Evolutionary conservation across 176 grass and related monocot genomes (phyloP).

Genomic region (Zoysia pacifica): DNA sequence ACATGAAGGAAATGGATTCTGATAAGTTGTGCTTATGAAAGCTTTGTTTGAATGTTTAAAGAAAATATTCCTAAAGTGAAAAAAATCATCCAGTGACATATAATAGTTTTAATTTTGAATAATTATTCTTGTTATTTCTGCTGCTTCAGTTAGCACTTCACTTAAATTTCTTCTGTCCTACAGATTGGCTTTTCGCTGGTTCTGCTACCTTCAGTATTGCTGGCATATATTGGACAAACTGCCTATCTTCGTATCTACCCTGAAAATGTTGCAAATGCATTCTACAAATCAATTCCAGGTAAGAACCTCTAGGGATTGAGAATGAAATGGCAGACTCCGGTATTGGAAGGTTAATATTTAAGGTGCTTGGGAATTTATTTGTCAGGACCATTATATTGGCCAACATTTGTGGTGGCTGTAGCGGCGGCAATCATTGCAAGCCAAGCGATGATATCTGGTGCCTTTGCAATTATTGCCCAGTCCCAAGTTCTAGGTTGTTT

Average conservation of each 20-base stretch:
- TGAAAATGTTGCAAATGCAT: constrained; percentile 54
- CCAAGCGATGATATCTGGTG: constrained; percentile 77
- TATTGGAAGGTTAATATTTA: not conserved
- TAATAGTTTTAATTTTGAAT: constrained; percentile 4
- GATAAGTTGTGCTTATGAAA: constrained; percentile 1
- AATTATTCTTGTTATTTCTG: constrained; percentile 12
- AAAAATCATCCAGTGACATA: not conserved
- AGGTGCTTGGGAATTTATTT: constrained; percentile 10
- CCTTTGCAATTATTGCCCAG: constrained; percentile 70
- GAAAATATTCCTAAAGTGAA: not conserved
- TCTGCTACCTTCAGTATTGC: constrained; percentile 61
- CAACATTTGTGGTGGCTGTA: constrained; percentile 65
- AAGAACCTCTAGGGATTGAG: constrained; percentile 7
- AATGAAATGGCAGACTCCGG: constrained; percentile 19
- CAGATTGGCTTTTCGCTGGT: constrained; percentile 68
- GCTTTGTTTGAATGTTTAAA: not conserved
- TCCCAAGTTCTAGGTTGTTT: constrained; percentile 69
- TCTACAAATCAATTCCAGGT: constrained; percentile 86
- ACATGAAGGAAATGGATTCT: not conserved
- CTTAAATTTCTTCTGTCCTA: constrained; percentile 8
- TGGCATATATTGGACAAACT: constrained; percentile 71
- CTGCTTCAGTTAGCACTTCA: constrained; percentile 3
- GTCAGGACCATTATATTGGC: constrained; percentile 60
- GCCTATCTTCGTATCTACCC: constrained; percentile 55
- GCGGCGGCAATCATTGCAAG: constrained; percentile 65